Evolutionary conservation across 2,329 filamentous ascomycete species (phyloP).

Genomic region (Dothideomycetes sp.): DNA sequence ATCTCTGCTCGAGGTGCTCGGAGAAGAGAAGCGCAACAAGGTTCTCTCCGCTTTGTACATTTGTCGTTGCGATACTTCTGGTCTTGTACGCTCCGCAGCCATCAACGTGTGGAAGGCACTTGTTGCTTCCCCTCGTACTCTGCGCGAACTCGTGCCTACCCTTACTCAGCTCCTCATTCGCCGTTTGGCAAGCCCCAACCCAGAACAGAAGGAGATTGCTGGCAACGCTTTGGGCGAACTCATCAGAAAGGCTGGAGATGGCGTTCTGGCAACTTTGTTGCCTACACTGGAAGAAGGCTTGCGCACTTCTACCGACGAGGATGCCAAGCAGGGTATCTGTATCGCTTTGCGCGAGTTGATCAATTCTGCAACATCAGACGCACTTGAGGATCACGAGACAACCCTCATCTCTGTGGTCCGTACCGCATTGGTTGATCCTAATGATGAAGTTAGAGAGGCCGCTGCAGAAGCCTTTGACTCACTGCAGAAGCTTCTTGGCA

Average conservation of each 20-base stretch:
- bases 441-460: slow-evolving; percentile 84
- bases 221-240: slow-evolving; percentile 94
- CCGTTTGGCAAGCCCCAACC: slow-evolving; percentile 86
- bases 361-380: slow-evolving; percentile 74
- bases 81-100: slow-evolving; percentile 78
- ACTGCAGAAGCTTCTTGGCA: slow-evolving; percentile 85
- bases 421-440: slow-evolving; percentile 80
- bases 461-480: slow-evolving; percentile 96
- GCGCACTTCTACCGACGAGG: slow-evolving; percentile 76
- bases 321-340: slow-evolving; percentile 94
- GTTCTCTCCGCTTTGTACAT: slow-evolving; percentile 96
- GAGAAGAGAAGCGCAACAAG: slow-evolving; percentile 93
- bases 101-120: slow-evolving; percentile 95
- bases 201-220: slow-evolving; percentile 98
- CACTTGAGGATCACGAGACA: slow-evolving; percentile 89
- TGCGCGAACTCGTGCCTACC: slow-evolving; percentile 92
- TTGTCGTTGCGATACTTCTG: slow-evolving; percentile 92
- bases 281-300: slow-evolving; percentile 89
- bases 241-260: slow-evolving; percentile 92
- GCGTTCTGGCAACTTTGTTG: slow-evolving; percentile 76
- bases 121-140: slow-evolving; percentile 79
- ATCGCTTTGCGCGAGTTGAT: slow-evolving; percentile 93
- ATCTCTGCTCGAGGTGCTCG: slow-evolving; percentile 87
- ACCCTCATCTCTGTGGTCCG: slow-evolving; percentile 89
- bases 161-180: slow-evolving; percentile 92